Evolutionary conservation across 768 basidiomycete species (phyloP), one percentile per base, ranked within the genome.

Genomic region (Mycena floridula): DNA sequence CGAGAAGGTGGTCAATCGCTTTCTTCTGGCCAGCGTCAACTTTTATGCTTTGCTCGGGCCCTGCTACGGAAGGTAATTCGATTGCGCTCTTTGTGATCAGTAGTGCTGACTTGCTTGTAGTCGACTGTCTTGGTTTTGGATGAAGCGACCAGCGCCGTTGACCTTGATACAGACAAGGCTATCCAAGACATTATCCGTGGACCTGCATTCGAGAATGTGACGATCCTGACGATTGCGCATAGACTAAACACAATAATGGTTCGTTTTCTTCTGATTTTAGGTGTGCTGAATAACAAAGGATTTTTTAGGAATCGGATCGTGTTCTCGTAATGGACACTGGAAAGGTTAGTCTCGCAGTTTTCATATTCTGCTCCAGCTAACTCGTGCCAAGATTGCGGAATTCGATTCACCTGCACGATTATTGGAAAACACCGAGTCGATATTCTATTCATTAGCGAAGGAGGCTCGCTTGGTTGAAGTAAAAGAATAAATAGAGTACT

Each of bases 101-200:
- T 35, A 11, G 0, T 24, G 25, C 30, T 45, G 47, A 42, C 39
- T 38, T 40, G 52, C 15, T 24, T 48, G 22, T 26, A 85, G 79
- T 81, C 88, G 15, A 93, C 84, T 62, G 84, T 96, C 27, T 70
- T 97, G 5, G 89, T 96, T 1, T 69, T 97, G n/a, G 94, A 96
- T 57, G 94, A 97, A 77, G 88, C 90, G 3, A 94, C 90, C 5
- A 89, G 84, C 27, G 89, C 90, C 16, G 89, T 94, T 40, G 92
- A 94, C 61, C 67, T 93, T 25, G 89, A 94, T 57, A 94, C 91
- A 7, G 92, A 95, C 58, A 76, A 76, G 46, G 85, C 85, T 23
- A 88, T 94, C 50, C 92, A 96, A 67, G 81, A 82, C 9, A 91
- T 92, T 50, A 86, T 95, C 37, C 76, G 81, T 22, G 89, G 91